Evolutionary conservation across 495 filamentous ascomycete species (phyloP), one percentile per base, ranked within the genome.

Genomic region (Penicillium tannophilum): DNA sequence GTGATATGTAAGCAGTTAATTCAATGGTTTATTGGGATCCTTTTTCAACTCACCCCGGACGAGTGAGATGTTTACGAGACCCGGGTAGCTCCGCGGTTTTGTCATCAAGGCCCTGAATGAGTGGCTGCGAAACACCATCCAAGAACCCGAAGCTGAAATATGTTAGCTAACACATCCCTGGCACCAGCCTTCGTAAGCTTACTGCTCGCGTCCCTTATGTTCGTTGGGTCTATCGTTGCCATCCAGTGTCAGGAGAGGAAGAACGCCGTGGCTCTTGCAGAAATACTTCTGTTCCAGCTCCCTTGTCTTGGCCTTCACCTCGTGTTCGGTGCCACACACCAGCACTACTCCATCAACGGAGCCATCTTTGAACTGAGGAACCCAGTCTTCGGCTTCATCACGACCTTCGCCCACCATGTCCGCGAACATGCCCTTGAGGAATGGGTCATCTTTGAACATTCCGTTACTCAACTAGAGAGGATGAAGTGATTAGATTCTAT

Each of bases 11-110:
- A 52, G 56, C n/a, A 43, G 6, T 28, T 28, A 7, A 7, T 28
- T 28, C 28, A 28, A 23, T 23, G 20, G 20, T 23, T 23, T 28
- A 28, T 5, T 7, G 28, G 6, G 28, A 6, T 28, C 26, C 28
- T 7, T 4, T 28, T 28, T 4, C 28, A 28, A 56, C 19, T 30
- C 53, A 61, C 59, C 53, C 53, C 7, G 47, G 54, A 52, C 30
- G 47, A 31, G 17, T 39, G 56, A 35, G 2, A 3, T 56, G 4
- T 7, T 41, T 41, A 14, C 14, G 14, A 41, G 39, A 4, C 7
- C 39, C 39, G 4, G 5, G 14, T 6, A 6, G 3, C 16, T 41
- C 5, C 1, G 16, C 14, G 4, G 16, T 16, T 16, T 17, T 14
- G n/a, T 41, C 39, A 17, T 41, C 39, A 12, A 41, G 16, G 39